Evolutionary conservation across 2,329 filamentous ascomycete species (phyloP), one percentile per base, ranked within the genome.

Genomic region (Talaromyces sp.): DNA sequence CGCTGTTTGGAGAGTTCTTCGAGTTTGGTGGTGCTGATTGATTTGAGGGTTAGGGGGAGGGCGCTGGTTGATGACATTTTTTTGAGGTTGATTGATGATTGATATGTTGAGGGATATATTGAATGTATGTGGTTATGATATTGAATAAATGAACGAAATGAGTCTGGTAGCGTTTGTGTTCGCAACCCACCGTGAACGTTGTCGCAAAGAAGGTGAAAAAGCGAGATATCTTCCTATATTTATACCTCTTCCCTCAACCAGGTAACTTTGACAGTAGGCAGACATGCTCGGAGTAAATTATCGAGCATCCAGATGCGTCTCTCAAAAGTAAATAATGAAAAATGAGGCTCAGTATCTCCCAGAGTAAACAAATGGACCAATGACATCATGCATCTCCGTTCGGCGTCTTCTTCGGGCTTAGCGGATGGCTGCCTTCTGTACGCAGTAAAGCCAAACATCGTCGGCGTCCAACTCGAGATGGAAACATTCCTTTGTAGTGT

Each of bases 11-110:
- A 78, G 7, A 88, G 79, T 69, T 88, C 84, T n/a, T 77, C 77
- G 66, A 88, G 82, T 70, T 88, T 88, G 65, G 83, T 84, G 45
- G 77, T 76, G 22, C 84, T 87, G 71, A 86, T 84, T 38, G 82
- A 82, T 62, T 83, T 80, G 31, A 86, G 80, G 15, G 84, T 85
- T 63, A 84, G 78, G 5, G 84, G 84, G 40, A 86, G 78, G 51
- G 77, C 77, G 25, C 73, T 69, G 25, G 68, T 68, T 22, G 74
- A 73, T 49, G 74, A 40, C 75, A 78, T 79, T 25, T n/a, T 51
- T 54, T 31, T 13, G 5, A 27, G 3, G 11, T 27, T 27, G 6
- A 8, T 17, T 29, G 25, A 25, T 25, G 19, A 49, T 45, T 45
- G 19, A 49, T 49, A 49, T 53, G 17, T 29, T 5, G 5, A 27